These are phyloP conservation scores for Amanita rimosa DNA, from an alignment of 768 basidiomycete species.

Conservation along the genomic window DNA sequence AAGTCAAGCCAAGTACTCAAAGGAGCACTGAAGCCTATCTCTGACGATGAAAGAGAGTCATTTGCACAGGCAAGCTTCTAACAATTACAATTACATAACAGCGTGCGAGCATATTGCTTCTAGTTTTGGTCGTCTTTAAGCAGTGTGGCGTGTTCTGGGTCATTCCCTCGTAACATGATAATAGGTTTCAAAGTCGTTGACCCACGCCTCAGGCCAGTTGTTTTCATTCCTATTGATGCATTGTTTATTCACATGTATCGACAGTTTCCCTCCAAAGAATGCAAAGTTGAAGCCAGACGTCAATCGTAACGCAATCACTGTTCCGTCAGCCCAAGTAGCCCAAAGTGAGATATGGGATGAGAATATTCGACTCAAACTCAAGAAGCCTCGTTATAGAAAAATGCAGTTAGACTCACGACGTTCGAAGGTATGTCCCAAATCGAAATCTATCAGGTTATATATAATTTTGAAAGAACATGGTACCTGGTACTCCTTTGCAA, in stretches of 20 bases:
- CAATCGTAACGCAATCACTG: constrained; percentile 22
- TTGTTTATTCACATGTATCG: constrained; percentile 1
- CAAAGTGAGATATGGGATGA: constrained; percentile 70
- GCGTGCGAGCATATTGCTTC: background rate
- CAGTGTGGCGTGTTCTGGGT: constrained; percentile 51
- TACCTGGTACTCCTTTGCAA: constrained; percentile 68
- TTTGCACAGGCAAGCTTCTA: constrained; percentile 40
- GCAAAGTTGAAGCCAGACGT: constrained; percentile 29
- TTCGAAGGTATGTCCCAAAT: constrained; percentile 39
- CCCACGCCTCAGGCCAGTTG: constrained; percentile 68
- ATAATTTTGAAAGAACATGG: constrained; percentile 36
- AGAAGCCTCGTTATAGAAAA: constrained; percentile 63
- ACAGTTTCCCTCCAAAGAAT: constrained; percentile 79
- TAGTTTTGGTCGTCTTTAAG: constrained; percentile 63
- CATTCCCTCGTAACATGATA: constrained; percentile 63
- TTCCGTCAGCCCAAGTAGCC: constrained; percentile 51
- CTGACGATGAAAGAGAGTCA: constrained; percentile 36
- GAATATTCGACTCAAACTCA: constrained; percentile 33
- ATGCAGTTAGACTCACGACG: constrained; percentile 80
- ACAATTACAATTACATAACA: background rate
- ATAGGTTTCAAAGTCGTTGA: constrained; percentile 76
- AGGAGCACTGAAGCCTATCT: constrained; percentile 43
- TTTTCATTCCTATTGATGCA: background rate
- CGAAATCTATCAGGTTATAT: background rate
- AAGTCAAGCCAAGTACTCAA: constrained; percentile 66